phyloP scores from a whole-genome alignment of 805 yeast species.

The Yamadazyma olivae region DNA sequence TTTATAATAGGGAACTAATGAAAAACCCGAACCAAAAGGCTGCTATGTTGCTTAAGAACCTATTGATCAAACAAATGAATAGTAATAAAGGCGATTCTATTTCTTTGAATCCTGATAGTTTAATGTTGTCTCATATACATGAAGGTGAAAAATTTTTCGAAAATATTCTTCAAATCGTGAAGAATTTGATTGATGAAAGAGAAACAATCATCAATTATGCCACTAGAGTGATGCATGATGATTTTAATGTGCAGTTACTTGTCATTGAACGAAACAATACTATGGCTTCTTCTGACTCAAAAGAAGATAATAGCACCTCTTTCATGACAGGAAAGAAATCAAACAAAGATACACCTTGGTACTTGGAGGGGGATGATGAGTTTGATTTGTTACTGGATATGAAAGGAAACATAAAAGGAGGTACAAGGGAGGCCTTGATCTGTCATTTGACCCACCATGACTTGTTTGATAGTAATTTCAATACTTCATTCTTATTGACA shows the following conservation, averaged over 20 bases:
- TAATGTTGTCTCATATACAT: constrained; percentile 35
- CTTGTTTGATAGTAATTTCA: constrained; percentile 57
- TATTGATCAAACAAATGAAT: constrained; percentile 46
- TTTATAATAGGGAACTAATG: constrained; percentile 36
- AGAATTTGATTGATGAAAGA: constrained; percentile 65
- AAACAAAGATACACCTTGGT: constrained; percentile 61
- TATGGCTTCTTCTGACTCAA: constrained; percentile 31
- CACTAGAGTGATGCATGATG: constrained; percentile 74
- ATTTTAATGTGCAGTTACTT: constrained; percentile 58
- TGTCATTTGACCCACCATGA: constrained; percentile 80
- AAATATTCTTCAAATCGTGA: constrained; percentile 39
- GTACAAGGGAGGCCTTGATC: constrained; percentile 72
- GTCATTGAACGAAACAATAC: constrained; percentile 46
- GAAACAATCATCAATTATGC: constrained; percentile 70
- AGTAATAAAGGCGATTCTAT: constrained; percentile 26
- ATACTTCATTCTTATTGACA: constrained; percentile 67
- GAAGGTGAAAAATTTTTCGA: constrained; percentile 34
- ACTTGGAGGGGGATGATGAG: constrained; percentile 64
- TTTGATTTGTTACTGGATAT: constrained; percentile 55
- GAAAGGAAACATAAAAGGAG: constrained; percentile 77
- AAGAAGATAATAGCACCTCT: constrained; percentile 15
- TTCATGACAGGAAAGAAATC: constrained; percentile 26
- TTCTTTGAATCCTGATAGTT: constrained; percentile 37
- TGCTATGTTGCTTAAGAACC: constrained; percentile 44
- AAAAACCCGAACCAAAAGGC: constrained; percentile 46